Conservation (phyloP, 257 asterid genomes). For the Cynanchum wilfordii region DNA sequence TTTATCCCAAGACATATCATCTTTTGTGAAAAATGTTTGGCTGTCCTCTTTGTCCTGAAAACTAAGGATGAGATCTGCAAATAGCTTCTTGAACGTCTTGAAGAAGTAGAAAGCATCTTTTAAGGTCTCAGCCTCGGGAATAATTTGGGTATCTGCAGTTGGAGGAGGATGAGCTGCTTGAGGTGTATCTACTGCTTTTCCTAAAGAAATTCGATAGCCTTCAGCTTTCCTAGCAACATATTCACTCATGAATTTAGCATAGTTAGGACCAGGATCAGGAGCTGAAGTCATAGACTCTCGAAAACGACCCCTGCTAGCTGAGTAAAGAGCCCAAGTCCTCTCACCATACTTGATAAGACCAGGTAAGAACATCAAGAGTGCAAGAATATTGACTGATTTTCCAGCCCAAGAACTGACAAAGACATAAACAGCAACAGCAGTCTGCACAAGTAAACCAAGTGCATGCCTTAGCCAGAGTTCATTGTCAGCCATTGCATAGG, state of each 20-base stretch:
- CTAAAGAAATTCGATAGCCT: slow-evolving; percentile 9
- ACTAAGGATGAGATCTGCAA: slow-evolving; percentile 36
- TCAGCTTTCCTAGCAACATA: slow-evolving; percentile 18
- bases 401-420: slow-evolving; percentile 15
- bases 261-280: slow-evolving; percentile 26
- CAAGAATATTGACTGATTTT: slow-evolving; percentile 11
- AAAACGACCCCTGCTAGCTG: slow-evolving; percentile 17
- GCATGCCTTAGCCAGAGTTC: slow-evolving; percentile 36
- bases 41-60: slow-evolving; percentile 29
- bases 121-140: slow-evolving; percentile 5
- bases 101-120: slow-evolving; percentile 22
- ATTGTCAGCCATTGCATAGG: slow-evolving; percentile 39
- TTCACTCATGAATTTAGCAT: slow-evolving; percentile 20
- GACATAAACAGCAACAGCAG: slow-evolving; percentile 23
- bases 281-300: slow-evolving; percentile 12
- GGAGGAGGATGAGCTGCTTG: background rate
- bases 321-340: slow-evolving; percentile 20
- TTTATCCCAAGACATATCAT: background rate
- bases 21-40: slow-evolving; percentile 6
- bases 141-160: background rate
- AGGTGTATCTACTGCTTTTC: background rate
- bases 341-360: slow-evolving; percentile 29
- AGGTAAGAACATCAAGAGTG: slow-evolving; percentile 2
- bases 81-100: slow-evolving; percentile 26
- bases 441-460: slow-evolving; percentile 26